Evolutionary conservation across 495 filamentous ascomycete genomes (phyloP), one percentile per base, ranked within the genome.

Genomic region (Neurospora tetrasperma): DNA sequence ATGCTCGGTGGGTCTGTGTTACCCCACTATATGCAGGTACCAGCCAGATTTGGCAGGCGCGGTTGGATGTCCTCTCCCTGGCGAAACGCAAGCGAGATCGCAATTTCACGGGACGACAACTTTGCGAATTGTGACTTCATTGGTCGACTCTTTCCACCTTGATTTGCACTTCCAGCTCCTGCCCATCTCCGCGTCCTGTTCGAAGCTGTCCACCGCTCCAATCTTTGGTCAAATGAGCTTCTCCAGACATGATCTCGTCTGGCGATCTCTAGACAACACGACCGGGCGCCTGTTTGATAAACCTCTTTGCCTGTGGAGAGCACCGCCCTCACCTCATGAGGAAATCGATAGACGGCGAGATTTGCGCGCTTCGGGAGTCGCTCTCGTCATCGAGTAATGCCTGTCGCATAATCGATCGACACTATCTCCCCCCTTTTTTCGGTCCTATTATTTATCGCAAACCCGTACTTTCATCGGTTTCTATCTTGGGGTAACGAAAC

Each of bases 11-110:
- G 54, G 23, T 62, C 54, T 6, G 31, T 16, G 54, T 4, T 62
- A 62, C 54, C 54, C 54, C 54, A 62, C 54, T 35, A 35, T 62
- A 76, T 76, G 75, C 75, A 76, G 75, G 75, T 74, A 76, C 75
- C 70, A 43, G 43, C 48, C n/a, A 35, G 44, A 38, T 62, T 11
- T 62, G 16, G 23, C 12, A 62, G 48, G 54, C 23, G 23, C 42
- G 35, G 20, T 38, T 70, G 44, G 69, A 73, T 68, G 69, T 42
- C 41, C 9, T 43, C n/a, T 44, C 39, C 40, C 20, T 59, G 44
- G 42, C 44, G 69, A 73, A 66, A 74, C 44, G 48, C 69, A 74
- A 74, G 73, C 73, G 73, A 74, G 48, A 74, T 74, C 73, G 71
- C 54, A 42, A 35, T 73, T 42, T 70, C 40, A 62, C 38, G 71